These are phyloP conservation scores for Pulveroboletus sp. DNA, from an alignment of 768 basidiomycete genomes.

Conservation along the genomic window DNA sequence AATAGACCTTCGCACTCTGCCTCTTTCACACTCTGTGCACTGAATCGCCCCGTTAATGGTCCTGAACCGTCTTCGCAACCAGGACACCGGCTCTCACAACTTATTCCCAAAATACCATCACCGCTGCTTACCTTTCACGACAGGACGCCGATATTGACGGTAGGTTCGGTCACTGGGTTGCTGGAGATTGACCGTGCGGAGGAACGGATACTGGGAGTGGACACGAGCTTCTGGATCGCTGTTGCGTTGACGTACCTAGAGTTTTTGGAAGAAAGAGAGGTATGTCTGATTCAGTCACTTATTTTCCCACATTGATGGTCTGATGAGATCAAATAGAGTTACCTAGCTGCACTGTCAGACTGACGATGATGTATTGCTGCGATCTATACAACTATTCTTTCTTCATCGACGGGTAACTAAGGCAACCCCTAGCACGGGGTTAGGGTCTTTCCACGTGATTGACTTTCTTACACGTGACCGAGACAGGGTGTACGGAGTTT, in stretches of 20 bases:
- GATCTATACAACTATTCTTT: conserved; percentile 6
- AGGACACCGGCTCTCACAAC: conserved; percentile 17
- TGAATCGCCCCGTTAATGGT: conserved; percentile 17
- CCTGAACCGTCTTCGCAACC: conserved; percentile 22
- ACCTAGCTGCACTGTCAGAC: conserved; percentile 51
- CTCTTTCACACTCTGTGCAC: conserved; percentile 52
- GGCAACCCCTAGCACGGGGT: conserved; percentile 12
- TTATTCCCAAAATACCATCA: conserved; percentile 31
- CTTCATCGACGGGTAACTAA: too few relatives aligned
- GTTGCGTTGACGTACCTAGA: conserved; percentile 72
- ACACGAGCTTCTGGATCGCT: conserved; percentile 75
- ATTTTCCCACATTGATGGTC: neutral
- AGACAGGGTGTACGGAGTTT: conserved; percentile 22
- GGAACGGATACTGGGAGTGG: conserved; percentile 59
- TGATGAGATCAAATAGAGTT: conserved; percentile 41
- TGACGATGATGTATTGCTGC: conserved; percentile 17
- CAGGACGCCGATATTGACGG: conserved; percentile 61
- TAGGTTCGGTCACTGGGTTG: conserved; percentile 54
- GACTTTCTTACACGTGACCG: conserved; percentile 27
- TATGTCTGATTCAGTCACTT: conserved; percentile 32
- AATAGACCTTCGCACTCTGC: conserved; percentile 53
- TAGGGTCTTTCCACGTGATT: conserved; percentile 20
- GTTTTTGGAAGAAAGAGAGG: conserved; percentile 75
- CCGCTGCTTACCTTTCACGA: conserved; percentile 69
- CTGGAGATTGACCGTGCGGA: conserved; percentile 60